These are phyloP conservation scores for Hibiscus mutabilis DNA, from an alignment of 345 rosid species.

Conservation along the genomic window DNA sequence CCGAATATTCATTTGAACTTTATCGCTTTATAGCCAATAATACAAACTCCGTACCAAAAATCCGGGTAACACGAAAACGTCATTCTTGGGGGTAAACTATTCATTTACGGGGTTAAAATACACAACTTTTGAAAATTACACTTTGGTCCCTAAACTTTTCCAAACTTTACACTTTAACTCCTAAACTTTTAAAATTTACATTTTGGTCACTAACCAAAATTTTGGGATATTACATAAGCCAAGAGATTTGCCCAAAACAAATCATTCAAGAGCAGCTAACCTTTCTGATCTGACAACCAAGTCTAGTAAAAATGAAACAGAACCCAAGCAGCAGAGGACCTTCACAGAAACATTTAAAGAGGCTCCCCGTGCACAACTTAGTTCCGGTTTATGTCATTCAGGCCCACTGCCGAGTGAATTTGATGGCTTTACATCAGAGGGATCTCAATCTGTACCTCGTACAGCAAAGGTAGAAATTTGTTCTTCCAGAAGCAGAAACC, in stretches of 20 bases:
- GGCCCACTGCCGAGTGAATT: constrained; percentile 34
- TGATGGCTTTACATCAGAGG: constrained; percentile 28
- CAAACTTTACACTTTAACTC: too few species aligned
- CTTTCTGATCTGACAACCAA: constrained; percentile 20
- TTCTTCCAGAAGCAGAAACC: constrained; percentile 26
- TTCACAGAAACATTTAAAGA: constrained; percentile 27
- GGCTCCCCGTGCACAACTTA: constrained; percentile 17
- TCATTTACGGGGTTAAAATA: too few species aligned
- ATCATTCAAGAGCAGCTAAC: constrained; percentile 26
- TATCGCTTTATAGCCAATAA: too few species aligned
- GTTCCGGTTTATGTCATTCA: constrained; percentile 32
- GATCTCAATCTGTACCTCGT: constrained; percentile 28
- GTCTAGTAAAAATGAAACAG: constrained; percentile 24
- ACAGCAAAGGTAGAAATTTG: constrained; percentile 24
- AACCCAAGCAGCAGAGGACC: constrained; percentile 29
- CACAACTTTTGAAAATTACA: too few species aligned
- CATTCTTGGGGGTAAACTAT: too few species aligned
- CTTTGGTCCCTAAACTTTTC: too few species aligned
- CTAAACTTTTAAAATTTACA: too few species aligned
- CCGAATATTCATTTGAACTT: too few species aligned
- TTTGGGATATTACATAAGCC: too few species aligned
- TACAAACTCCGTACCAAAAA: too few species aligned
- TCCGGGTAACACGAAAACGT: too few species aligned
- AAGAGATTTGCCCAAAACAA: constrained; percentile 30
- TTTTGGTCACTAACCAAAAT: too few species aligned